phyloP scores from a whole-genome alignment of 2,329 filamentous ascomycete species.

The Fusarium subglutinans region DNA sequence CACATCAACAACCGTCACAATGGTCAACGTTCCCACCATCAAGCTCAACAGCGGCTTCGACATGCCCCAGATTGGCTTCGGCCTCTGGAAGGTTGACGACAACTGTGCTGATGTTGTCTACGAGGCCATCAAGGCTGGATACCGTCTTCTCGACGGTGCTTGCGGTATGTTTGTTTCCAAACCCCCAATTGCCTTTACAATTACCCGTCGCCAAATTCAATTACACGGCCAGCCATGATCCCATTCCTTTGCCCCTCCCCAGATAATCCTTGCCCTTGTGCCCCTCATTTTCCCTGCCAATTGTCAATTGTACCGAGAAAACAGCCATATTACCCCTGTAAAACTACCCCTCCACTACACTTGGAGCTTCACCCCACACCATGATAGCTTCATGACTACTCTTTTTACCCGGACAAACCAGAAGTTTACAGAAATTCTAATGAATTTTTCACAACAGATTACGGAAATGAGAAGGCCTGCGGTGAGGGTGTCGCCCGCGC shows the following conservation, averaged over 20 bases:
- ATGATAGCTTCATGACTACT: conserved; percentile 29
- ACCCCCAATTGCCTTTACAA: not conserved
- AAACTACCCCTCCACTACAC: conserved; percentile 32
- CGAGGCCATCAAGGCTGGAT: conserved; percentile 73
- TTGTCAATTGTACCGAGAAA: conserved; percentile 42
- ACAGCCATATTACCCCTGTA: conserved; percentile 41
- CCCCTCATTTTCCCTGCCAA: conserved; percentile 29
- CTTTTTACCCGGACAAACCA: conserved; percentile 2
- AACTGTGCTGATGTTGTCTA: conserved; percentile 80
- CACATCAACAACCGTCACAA: conserved; percentile 38
- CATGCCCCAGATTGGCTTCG: conserved; percentile 81
- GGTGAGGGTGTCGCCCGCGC: conserved; percentile 81
- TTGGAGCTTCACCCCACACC: conserved; percentile 13
- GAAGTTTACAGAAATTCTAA: conserved; percentile 6
- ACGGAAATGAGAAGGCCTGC: conserved; percentile 83
- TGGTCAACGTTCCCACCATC: conserved; percentile 55
- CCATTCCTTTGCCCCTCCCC: conserved; percentile 23
- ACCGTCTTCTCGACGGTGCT: conserved; percentile 69
- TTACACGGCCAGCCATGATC: conserved; percentile 8
- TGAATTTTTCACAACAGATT: conserved; percentile 62
- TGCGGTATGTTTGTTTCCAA: conserved; percentile 57
- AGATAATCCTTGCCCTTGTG: conserved; percentile 16
- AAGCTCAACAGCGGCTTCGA: conserved; percentile 72
- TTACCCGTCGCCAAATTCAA: conserved; percentile 5
- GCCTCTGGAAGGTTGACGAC: conserved; percentile 85